Base-by-base conservation (phyloP, 176 grass and related monocot species). In the Triticum turgidum region DNA sequence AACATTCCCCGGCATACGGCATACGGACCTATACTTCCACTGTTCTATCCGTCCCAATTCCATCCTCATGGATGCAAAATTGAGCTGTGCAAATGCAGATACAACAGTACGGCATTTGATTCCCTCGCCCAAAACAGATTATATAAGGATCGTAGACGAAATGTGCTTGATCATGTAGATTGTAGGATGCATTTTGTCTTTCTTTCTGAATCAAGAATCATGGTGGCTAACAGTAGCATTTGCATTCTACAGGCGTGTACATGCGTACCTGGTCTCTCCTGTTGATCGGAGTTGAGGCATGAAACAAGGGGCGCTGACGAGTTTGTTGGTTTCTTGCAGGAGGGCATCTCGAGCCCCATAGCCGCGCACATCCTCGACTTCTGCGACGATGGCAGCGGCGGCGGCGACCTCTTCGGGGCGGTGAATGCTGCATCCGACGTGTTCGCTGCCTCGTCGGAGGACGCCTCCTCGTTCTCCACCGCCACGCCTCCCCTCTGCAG, bases 281-380 rank as follows among this genome's bases (percentile, higher is more conserved):
- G 14, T 37, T 67, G 11, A 77, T 54, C 5, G 2, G 59, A 84
- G 2, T 2, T 18, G 1, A 45, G 22, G 9, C 8, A 5, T 81
- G 62, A 21, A 76, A 62, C 3, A 21, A 8, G n/a, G 44, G 49
- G 44, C 34, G 1, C 29, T 86, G 47, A 83, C 76, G 17, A 25
- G 4, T 76, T 49, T 0, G 15, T 77, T 11, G 32, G 7, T 87
- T 73, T 63, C 64, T 80, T 83, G 78, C 90, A 97, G 95, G 95
- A 97, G 44, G 95, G 49, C 75, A 97, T 97, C 86, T 97, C 92
- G 44, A 97, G 95, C 78, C 92, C 92, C 62, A 91, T 94, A 17
- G 92, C 86, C 4, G 90, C 79, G 13, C 90, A 92, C 70, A 85
- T 97, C 78, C 37, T 94, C 1, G 92, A 94, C 45, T 94, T 97